Conservation (phyloP, 2,329 filamentous ascomycete genomes). For the Podosphaera xanthii region DNA sequence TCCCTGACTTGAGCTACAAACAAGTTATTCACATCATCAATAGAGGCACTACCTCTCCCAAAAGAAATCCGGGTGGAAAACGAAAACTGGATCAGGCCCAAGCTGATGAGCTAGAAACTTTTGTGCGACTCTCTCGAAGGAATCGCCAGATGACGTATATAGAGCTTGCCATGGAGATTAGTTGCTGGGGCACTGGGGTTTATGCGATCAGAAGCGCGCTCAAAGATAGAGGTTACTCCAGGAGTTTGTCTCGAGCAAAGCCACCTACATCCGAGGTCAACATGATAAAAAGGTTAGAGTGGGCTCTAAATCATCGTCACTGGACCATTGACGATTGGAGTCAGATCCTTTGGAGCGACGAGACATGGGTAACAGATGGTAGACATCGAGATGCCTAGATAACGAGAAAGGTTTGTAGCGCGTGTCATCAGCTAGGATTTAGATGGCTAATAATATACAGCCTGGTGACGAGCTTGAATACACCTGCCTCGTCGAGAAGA, state of each 20-base stretch:
- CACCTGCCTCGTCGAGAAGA: too few relatives aligned
- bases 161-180: neutral
- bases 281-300: neutral
- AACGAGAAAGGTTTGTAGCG: too few relatives aligned
- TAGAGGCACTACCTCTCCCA: too few relatives aligned
- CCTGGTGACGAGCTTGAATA: too few relatives aligned
- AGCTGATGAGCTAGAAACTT: neutral
- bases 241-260: neutral
- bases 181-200: neutral
- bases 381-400: too few relatives aligned
- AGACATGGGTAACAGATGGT: too few relatives aligned
- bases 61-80: too few relatives aligned
- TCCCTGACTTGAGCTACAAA: too few relatives aligned
- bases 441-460: too few relatives aligned
- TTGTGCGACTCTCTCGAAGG: neutral
- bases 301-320: neutral
- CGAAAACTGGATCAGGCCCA: too few relatives aligned
- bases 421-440: too few relatives aligned
- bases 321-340: neutral
- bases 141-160: neutral
- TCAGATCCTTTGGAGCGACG: neutral
- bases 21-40: too few relatives aligned
- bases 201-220: neutral
- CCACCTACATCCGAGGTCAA: neutral
- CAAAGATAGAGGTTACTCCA: neutral